These are phyloP conservation scores for Gloeostereum incarnatum DNA, from an alignment of 768 basidiomycete species.

Conservation along the genomic window DNA sequence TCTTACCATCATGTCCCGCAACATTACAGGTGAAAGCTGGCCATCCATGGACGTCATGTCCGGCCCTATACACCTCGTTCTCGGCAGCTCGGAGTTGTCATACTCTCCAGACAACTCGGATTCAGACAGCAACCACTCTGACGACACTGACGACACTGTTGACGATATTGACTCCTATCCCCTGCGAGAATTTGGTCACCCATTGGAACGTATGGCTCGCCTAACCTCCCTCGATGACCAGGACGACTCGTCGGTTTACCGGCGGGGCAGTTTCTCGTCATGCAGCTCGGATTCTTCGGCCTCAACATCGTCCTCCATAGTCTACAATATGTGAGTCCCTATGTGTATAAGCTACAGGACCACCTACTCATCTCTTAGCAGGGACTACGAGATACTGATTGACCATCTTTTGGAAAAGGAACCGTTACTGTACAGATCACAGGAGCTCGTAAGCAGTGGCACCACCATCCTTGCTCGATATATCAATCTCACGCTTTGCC, in stretches of 20 bases:
- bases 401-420: conserved; percentile 18
- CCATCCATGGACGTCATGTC: too few relatives aligned
- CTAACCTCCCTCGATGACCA: background rate
- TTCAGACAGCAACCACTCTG: background rate
- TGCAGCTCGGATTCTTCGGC: conserved; percentile 14
- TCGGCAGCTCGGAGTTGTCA: too few relatives aligned
- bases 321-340: conserved; percentile 23
- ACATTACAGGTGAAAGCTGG: too few relatives aligned
- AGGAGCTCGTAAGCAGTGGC: conserved; percentile 14
- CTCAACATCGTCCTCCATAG: conserved; percentile 19
- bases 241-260: background rate
- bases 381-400: conserved; percentile 22
- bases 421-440: conserved; percentile 7
- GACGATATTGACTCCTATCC: conserved; percentile 3
- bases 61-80: too few relatives aligned
- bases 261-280: background rate
- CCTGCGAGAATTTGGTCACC: conserved; percentile 1
- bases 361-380: conserved; percentile 7
- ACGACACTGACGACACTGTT: conserved; percentile 3
- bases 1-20: too few relatives aligned
- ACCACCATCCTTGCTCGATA: background rate
- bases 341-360: background rate
- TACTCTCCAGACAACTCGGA: background rate
- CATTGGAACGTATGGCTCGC: conserved; percentile 3
- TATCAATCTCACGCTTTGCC: background rate